These are phyloP conservation scores for Pleochaeta shiraiana DNA, from an alignment of 2,329 filamentous ascomycete species.

Conservation along the genomic window DNA sequence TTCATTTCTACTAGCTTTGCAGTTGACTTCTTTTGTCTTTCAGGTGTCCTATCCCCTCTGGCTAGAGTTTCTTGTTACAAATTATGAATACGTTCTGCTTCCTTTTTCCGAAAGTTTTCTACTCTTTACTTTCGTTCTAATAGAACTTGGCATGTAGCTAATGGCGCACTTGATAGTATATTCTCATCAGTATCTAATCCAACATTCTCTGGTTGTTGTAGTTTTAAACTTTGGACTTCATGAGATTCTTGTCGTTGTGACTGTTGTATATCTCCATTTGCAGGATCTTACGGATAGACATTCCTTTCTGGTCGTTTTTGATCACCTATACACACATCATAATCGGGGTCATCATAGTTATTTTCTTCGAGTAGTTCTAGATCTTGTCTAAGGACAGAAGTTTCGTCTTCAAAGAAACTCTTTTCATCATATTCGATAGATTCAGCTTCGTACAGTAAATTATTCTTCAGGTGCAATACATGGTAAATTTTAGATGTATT, in stretches of 20 bases:
- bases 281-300: not conserved
- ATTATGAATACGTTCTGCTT: not conserved
- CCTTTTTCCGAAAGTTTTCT: not conserved
- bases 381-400: not conserved
- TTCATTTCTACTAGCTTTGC: no score
- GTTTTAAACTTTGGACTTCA: not conserved
- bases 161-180: not conserved
- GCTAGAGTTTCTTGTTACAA: no score
- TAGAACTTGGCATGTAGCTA: not conserved
- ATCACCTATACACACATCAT: not conserved
- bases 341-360: not conserved
- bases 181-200: not conserved
- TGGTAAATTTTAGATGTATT: not conserved
- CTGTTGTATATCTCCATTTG: not conserved
- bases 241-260: not conserved
- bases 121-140: not conserved
- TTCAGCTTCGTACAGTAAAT: not conserved
- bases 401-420: not conserved
- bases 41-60: no score
- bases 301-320: not conserved
- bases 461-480: not conserved
- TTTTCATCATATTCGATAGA: not conserved
- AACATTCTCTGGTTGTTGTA: not conserved
- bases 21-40: no score
- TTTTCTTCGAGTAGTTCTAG: not conserved